These are phyloP conservation scores for Ascochyta pisi DNA, from an alignment of 2,329 filamentous ascomycete species.

Conservation along the genomic window DNA sequence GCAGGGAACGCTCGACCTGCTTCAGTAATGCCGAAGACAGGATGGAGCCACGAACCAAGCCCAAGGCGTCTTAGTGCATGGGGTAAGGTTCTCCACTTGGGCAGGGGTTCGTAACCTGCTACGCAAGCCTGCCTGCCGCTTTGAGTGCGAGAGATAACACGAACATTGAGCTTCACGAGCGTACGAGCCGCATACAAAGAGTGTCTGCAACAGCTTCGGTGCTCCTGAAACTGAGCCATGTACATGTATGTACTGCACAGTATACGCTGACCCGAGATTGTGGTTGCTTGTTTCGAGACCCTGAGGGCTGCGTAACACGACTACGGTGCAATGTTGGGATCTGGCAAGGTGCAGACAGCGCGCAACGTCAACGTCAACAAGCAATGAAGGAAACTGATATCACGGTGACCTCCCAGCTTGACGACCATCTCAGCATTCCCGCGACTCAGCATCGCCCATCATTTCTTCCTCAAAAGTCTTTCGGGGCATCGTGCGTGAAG, in stretches of 20 bases:
- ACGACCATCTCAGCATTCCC: neutral
- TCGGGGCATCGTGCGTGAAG: conserved; percentile 12
- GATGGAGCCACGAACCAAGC: conserved; percentile 12
- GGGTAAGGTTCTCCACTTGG: conserved; percentile 11
- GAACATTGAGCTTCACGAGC: conserved; percentile 3
- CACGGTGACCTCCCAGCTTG: conserved; percentile 1
- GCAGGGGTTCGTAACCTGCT: conserved; percentile 12
- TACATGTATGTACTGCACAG: neutral
- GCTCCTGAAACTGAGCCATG: neutral
- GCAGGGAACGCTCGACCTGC: conserved; percentile 20
- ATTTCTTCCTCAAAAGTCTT: neutral
- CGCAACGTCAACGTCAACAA: conserved; percentile 18
- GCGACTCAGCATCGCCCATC: neutral
- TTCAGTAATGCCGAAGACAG: conserved; percentile 16
- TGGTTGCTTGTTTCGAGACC: conserved; percentile 3
- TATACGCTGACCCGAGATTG: conserved; percentile 1
- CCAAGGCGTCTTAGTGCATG: neutral
- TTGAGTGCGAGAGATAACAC: conserved; percentile 15
- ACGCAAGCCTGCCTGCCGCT: conserved; percentile 17
- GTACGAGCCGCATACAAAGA: conserved; percentile 1
- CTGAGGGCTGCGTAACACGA: conserved; percentile 7
- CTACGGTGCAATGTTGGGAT: neutral
- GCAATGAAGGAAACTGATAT: neutral
- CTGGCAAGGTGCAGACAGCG: conserved; percentile 7
- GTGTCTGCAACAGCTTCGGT: conserved; percentile 1